A percentile compares a stretch with the other conserved stretches of the same genome.
Evolutionary conservation across 805 yeast species (phyloP).

Genomic region (Yamadazyma takamatsuzukensis): DNA sequence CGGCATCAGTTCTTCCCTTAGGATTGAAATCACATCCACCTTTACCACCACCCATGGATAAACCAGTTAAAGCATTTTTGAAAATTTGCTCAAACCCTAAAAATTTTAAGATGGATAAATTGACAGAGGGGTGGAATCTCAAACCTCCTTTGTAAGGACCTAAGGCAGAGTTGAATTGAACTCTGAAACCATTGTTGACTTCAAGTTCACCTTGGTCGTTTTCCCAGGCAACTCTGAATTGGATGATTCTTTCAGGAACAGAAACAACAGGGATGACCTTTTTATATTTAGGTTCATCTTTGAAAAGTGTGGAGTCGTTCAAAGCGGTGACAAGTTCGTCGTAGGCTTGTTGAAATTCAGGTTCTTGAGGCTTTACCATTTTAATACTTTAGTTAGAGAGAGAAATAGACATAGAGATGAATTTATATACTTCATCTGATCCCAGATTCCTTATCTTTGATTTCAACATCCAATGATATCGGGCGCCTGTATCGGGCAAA

Average conservation of each 20-base stretch:
- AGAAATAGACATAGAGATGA: too few relatives aligned
- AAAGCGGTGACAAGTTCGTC: conserved; percentile 86
- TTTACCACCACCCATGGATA: conserved; percentile 98
- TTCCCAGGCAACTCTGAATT: conserved; percentile 98
- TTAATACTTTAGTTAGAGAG: too few relatives aligned
- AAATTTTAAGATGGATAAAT: conserved; percentile 90
- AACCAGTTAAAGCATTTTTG: conserved; percentile 96
- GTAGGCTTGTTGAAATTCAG: conserved; percentile 99
- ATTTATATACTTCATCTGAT: too few relatives aligned
- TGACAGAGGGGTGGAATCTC: conserved; percentile 96
- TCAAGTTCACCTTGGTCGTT: conserved; percentile 88
- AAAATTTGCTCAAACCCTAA: conserved; percentile 98
- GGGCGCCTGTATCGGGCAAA: background rate
- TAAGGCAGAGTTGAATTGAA: conserved; percentile 95
- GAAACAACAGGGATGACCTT: conserved; percentile 86
- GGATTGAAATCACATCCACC: conserved; percentile 99
- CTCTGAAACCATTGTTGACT: conserved; percentile 97
- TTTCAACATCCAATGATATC: background rate
- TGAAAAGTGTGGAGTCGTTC: conserved; percentile 86
- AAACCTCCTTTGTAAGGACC: conserved; percentile 99
- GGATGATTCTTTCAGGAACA: conserved; percentile 92
- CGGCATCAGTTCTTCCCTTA: conserved; percentile 87
- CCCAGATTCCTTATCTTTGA: background rate
- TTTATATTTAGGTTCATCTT: conserved; percentile 84
- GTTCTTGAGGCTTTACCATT: conserved; percentile 87